Base-by-base conservation (phyloP, 2,329 filamentous ascomycete genomes). In the Scleromitrula shiraiana region DNA sequence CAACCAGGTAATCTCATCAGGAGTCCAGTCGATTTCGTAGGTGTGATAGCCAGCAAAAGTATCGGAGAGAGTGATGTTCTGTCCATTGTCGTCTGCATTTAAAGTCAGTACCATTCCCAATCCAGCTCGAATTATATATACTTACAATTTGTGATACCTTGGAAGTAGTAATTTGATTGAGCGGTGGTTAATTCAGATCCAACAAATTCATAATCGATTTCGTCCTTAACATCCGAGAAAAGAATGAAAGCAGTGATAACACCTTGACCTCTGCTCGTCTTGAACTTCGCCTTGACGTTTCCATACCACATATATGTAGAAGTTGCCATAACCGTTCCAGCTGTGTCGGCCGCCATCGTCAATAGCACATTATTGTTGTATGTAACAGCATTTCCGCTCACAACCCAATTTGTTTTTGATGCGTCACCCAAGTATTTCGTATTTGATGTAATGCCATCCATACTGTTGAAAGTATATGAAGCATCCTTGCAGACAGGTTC, bases 211-310 rank as follows among this genome's bases (percentile, higher is more conserved):
- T 88, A 97, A 70, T 98, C 93, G 61, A 98, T 95, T 69, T 98
- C 93, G 63, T 98, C 93, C 75, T 96, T 95, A 62, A 94, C 85
- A 62, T 97, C 91, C 29, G 86, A 90, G 67, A 96, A 80, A 63
- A 97, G 74, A 65, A 98, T 98, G 65, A 98, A 98, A 24, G 89
- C 91, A 2, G 89, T 94, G n/a, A 98, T 85, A 19, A 98, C 93
- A 74, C 93, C 93, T 38, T 74, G 70, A 50, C 89, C 90, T 61
- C 86, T 82, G 55, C 83, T 85, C 0, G 89, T 91, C 74, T 88
- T 93, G 67, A 97, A 73, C 49, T 73, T 85, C 46, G 88, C 88
- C 66, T 84, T 85, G 61, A 95, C 83, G 67, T 86, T 95, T 63
- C 93, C 93, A 67, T 97, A 98, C 93, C 93, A 97, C 69, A 98